Base-by-base conservation (phyloP, 768 basidiomycete genomes). In the Tylopilus subfusipes region DNA sequence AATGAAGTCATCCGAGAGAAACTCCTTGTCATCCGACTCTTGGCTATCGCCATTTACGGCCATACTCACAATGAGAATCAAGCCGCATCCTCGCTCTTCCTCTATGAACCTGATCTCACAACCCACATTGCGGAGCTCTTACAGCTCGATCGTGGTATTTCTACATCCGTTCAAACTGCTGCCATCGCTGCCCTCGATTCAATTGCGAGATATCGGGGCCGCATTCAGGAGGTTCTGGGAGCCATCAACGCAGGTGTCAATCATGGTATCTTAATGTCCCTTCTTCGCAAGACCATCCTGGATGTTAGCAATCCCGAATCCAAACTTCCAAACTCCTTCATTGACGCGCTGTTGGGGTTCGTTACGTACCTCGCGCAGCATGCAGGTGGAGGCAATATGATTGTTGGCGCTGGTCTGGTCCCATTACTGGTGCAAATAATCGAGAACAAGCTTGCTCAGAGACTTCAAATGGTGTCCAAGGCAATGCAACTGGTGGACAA, bases 181-280 rank as follows among this genome's bases (percentile, higher is more conserved):
- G 90, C 94, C 16, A 80, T 98, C 52, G 82, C 87, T 25, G 87
- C 91, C n/a, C 78, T 98, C 54, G 97, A 99, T 68, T 91, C 91
- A 14, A 80, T 96, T 53, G 88, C 86, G 13, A 79, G 93, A 57
- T 95, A 96, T 68, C 83, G 92, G 56, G 78, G 75, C 55, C 92
- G 88, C 67, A 80, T 90, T 33, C 83, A 85, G 62, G 97, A 98
- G 66, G 92, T 96, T 36, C 72, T 97, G 43, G 86, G 87, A 5
- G 87, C 94, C 2, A 82, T 98, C 34, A 97, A 97, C 67, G 95
- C 93, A 24, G 93, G 93, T 42, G 93, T 98, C 51, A 97, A 93
- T 63, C 97, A 98, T 65, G 97, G 97, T 13, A 87, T 93, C 38
- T 71, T 99, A 24, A 92, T 98, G 86, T 86, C 88, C 27, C 76